phyloP scores from a whole-genome alignment of 495 filamentous ascomycete species.

The Aspergillus kassunensis region DNA sequence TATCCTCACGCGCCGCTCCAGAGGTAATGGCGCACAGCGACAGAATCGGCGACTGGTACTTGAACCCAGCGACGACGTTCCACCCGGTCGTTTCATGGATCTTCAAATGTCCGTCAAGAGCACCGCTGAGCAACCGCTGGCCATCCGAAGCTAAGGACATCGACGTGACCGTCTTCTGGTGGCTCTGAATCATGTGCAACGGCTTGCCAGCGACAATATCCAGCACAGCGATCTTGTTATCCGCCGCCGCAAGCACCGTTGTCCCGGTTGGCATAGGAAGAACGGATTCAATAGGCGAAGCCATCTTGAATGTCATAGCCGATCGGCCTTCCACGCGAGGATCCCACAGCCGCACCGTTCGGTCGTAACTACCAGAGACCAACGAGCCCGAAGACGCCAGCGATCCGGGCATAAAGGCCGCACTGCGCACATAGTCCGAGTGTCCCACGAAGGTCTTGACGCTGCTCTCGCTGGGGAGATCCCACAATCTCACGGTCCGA shows the following conservation, averaged over 20 bases:
- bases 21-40: constrained; percentile 70
- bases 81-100: constrained; percentile 86
- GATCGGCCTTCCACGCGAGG: constrained; percentile 63
- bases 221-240: constrained; percentile 86
- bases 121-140: constrained; percentile 76
- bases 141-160: constrained; percentile 73
- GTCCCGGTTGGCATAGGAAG: constrained; percentile 83
- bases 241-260: constrained; percentile 77
- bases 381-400: constrained; percentile 64
- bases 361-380: constrained; percentile 88
- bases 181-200: constrained; percentile 78
- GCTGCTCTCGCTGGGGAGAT: constrained; percentile 74
- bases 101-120: constrained; percentile 93
- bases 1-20: constrained; percentile 65
- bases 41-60: constrained; percentile 87
- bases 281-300: constrained; percentile 77
- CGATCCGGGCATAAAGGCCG: constrained; percentile 78
- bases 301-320: constrained; percentile 90
- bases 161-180: constrained; percentile 95
- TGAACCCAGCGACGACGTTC: constrained; percentile 88
- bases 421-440: constrained; percentile 84
- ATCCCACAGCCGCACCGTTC: constrained; percentile 92
- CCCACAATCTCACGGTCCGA: constrained; percentile 88
- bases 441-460: constrained; percentile 80
- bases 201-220: constrained; percentile 91